A percentile compares a stretch with the other conserved stretches of the same genome.
Evolutionary conservation across 2,329 filamentous ascomycete genomes (phyloP).

Genomic region (Bipolaris victoriae): DNA sequence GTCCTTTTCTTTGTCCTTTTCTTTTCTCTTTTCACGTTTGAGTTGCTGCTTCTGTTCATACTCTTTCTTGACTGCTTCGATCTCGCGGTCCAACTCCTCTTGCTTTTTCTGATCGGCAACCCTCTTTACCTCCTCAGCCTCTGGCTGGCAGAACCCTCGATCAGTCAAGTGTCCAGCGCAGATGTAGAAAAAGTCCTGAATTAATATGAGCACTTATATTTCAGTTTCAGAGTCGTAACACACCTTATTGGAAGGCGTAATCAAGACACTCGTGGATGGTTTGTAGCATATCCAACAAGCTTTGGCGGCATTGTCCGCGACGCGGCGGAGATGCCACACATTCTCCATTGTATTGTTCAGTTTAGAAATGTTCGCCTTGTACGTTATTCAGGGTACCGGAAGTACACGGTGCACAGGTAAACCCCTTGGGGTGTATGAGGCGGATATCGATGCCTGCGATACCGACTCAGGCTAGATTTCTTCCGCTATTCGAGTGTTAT

Average conservation of each 20-base stretch:
- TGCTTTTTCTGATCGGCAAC: constrained; percentile 61
- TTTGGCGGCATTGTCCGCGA: constrained; percentile 82
- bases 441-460: background rate
- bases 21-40: constrained; percentile 58
- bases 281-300: constrained; percentile 93
- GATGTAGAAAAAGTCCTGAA: constrained; percentile 87
- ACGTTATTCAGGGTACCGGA: background rate
- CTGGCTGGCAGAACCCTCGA: constrained; percentile 74
- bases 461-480: background rate
- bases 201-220: background rate
- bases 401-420: background rate
- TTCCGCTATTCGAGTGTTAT: background rate
- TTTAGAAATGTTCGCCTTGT: background rate
- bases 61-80: constrained; percentile 57
- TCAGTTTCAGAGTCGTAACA: constrained; percentile 3
- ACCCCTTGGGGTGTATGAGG: background rate
- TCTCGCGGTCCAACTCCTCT: constrained; percentile 57
- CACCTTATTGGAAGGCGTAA: constrained; percentile 90
- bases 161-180: constrained; percentile 86
- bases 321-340: constrained; percentile 81
- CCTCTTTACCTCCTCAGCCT: constrained; percentile 71
- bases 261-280: constrained; percentile 82
- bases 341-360: constrained; percentile 64
- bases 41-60: constrained; percentile 63
- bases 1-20: constrained; percentile 60